Conservation (phyloP, 73 alveolate species). For the Tetrahymena malaccensis region DNA sequence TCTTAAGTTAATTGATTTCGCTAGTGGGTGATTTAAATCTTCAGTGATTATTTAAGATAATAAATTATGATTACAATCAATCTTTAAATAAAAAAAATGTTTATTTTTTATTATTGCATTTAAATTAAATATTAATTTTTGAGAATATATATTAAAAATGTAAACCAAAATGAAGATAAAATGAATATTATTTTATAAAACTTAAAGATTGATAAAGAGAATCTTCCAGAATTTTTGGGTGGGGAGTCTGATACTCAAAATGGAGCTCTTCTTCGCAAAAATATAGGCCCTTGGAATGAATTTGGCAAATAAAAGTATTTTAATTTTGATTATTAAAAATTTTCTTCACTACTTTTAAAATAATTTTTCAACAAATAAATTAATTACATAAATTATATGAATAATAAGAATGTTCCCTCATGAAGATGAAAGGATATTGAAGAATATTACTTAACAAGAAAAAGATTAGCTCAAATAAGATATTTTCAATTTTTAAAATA, state of each 20-base stretch:
- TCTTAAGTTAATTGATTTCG: too few relatives aligned
- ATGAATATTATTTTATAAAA: too few relatives aligned
- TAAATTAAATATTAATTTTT: too few relatives aligned
- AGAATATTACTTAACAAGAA: background rate
- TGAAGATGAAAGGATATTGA: background rate
- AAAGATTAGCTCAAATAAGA: background rate
- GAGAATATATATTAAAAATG: too few relatives aligned
- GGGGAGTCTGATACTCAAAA: background rate
- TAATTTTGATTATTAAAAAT: too few relatives aligned
- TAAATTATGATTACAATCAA: too few relatives aligned
- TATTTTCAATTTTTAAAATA: background rate
- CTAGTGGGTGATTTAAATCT: too few relatives aligned
- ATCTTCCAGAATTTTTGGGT: background rate
- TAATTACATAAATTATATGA: background rate
- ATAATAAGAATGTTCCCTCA: background rate
- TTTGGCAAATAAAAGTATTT: background rate
- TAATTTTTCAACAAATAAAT: too few relatives aligned
- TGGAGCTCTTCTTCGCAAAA: background rate
- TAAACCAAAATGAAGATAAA: background rate
- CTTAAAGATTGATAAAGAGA: background rate
- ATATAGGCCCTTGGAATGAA: background rate
- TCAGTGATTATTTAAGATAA: too few relatives aligned
- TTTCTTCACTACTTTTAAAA: too few relatives aligned
- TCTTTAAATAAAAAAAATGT: too few relatives aligned
- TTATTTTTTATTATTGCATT: too few relatives aligned